A percentile compares a stretch with the other conserved stretches of the same genome.
phyloP scores from a whole-genome alignment of 345 rosid species.

The Noccaea caerulescens region DNA sequence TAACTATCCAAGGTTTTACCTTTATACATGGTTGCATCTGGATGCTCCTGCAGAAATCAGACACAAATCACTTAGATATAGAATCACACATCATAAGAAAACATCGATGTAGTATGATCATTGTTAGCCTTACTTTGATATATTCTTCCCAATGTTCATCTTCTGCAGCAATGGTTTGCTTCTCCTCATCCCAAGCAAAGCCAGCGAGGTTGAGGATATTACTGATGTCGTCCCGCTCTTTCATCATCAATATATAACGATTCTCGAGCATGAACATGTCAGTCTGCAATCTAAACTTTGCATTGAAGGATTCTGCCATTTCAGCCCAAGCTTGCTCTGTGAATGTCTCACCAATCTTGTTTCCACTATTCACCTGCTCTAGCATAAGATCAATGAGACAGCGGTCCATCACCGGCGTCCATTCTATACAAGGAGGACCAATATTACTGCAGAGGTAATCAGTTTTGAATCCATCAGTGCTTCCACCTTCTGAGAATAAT shows the following conservation, averaged over 20 bases:
- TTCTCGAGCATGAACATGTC: constrained; percentile 58
- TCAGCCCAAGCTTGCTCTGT: constrained; percentile 64
- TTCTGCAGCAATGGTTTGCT: constrained; percentile 55
- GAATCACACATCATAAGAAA: neutral
- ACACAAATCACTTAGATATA: neutral
- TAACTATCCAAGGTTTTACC: constrained; percentile 54
- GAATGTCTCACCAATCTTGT: constrained; percentile 51
- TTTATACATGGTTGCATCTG: constrained; percentile 58
- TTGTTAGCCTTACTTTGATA: constrained; percentile 51
- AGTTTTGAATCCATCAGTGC: constrained; percentile 28
- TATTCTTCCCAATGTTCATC: constrained; percentile 65
- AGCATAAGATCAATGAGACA: constrained; percentile 63
- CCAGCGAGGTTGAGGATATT: constrained; percentile 55
- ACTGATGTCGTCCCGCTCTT: constrained; percentile 60
- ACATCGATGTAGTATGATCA: neutral
- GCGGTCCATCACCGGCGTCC: constrained; percentile 65
- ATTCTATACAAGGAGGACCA: constrained; percentile 48
- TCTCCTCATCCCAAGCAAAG: constrained; percentile 68
- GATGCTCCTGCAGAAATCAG: constrained; percentile 62
- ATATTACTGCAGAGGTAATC: constrained; percentile 37
- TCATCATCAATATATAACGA: constrained; percentile 62
- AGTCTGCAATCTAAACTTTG: constrained; percentile 53
- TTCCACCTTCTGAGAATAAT: constrained; percentile 31
- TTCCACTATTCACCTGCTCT: constrained; percentile 55
- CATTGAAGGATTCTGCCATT: constrained; percentile 60